phyloP scores from a whole-genome alignment of 2,329 filamentous ascomycete genomes.

The Xylariaceae sp. region DNA sequence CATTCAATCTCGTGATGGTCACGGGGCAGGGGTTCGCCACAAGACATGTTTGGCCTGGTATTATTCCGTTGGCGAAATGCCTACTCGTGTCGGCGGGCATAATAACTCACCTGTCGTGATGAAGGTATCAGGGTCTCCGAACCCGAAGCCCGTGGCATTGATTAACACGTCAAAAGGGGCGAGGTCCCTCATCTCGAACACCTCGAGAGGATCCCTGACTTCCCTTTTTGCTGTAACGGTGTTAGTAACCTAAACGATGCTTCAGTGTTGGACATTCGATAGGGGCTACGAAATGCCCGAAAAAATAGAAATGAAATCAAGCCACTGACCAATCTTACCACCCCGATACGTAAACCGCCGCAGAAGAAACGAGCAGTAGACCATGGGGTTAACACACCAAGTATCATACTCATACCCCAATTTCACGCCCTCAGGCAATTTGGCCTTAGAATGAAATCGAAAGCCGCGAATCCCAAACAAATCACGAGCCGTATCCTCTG shows the following conservation, averaged over 20 bases:
- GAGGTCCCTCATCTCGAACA: constrained; percentile 34
- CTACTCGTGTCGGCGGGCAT: not conserved
- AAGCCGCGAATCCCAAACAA: constrained; percentile 38
- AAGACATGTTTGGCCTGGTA: constrained; percentile 42
- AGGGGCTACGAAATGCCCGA: not conserved
- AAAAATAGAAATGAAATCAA: not conserved
- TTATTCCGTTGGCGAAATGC: constrained; percentile 22
- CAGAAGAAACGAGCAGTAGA: constrained; percentile 48
- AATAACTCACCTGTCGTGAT: constrained; percentile 39
- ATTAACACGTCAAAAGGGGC: constrained; percentile 36
- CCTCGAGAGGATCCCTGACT: constrained; percentile 38
- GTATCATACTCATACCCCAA: constrained; percentile 51
- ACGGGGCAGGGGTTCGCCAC: constrained; percentile 36
- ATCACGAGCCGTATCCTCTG: constrained; percentile 27
- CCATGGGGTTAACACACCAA: constrained; percentile 52
- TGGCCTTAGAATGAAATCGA: constrained; percentile 33
- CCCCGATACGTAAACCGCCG: constrained; percentile 39
- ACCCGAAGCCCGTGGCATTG: constrained; percentile 45
- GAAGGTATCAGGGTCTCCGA: constrained; percentile 41
- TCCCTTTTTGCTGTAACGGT: constrained; percentile 29
- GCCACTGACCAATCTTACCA: constrained; percentile 28
- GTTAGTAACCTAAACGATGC: constrained; percentile 20
- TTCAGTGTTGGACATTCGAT: not conserved
- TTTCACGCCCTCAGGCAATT: constrained; percentile 42
- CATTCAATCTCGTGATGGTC: constrained; percentile 56